Evolutionary conservation across 2,329 filamentous ascomycete species (phyloP), one percentile per base, ranked within the genome.

Genomic region (Rhinocladiella similis): DNA sequence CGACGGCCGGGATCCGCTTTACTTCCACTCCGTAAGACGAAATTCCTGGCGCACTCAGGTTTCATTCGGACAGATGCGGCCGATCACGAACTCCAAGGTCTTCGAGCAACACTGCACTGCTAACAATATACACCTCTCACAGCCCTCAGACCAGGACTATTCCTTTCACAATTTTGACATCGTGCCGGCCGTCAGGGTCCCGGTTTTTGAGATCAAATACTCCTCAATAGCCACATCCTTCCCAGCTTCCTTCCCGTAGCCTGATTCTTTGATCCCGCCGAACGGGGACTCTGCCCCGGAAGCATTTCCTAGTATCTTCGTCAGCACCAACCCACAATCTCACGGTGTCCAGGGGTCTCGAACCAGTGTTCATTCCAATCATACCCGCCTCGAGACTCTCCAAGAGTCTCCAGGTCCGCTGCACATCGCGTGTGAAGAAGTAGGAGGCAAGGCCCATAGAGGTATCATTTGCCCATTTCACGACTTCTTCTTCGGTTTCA

Each of bases 341-440:
- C 4, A 7, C 22, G 22, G 22, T 25, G 22, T 25, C 22, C 4
- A 25, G 22, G 22, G 22, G 22, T 5, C 7, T 25, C 22, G 22
- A 25, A 16, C 83, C 83, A 75, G 64, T 66, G 47, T 66, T 66
- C 80, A 54, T 80, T 13, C 85, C 85, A 65, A 88, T 84, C 85
- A 88, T 88, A 3, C 85, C 85, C 3, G 85, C 85, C 68, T 88
- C 84, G 29, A 89, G 68, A 61, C 83, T 85, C 75, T 89, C 85
- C 54, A 88, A 73, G 67, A 88, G 72, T 56, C 86, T 76, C 82
- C 85, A 87, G 50, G 83, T 77, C 0, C 85, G 82, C 66, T 87
- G 83, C 3, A 88, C 73, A 64, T 87, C 83, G 73, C 86, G 86
- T 0, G 85, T 88, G 70, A 88, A 88, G 59, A 83, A 82, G 65